Evolutionary conservation across 371 early-diverging fungal species (phyloP), one percentile per base, ranked within the genome.

Genomic region (Lichtheimia corymbifera): DNA sequence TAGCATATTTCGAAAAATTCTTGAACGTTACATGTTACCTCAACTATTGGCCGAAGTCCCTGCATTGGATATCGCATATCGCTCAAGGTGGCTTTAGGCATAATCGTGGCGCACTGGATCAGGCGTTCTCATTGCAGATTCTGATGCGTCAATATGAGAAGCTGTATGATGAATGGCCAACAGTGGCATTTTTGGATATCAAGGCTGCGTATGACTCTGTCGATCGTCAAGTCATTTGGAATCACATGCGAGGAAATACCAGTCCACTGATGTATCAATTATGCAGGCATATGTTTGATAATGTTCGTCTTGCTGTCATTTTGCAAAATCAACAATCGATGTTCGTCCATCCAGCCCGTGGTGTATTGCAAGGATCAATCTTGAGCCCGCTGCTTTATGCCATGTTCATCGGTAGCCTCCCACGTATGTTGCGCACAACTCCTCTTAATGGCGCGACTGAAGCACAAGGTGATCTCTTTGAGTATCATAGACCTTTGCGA

Each of bases 321-420:
- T 13, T 72, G 4, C 1, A 45, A 1, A 58, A 61, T 18, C 7
- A 12, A 14, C 15, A 15, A n/a, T 68, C 68, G 1, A 5, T 28
- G 4, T 53, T 52, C 15, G 62, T 65, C 27, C 40, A 49, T 4
- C 66, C 65, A 12, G 14, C 9, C 5, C 59, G 55, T 7, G 68
- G 68, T 5, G 68, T 71, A 12, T 65, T 67, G 0, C 68, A 72
- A 61, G 68, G 68, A 0, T 72, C 66, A 0, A 57, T 68, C n/a
- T 60, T 72, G n/a, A 59, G 59, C 15, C 69, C 73, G 1, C 56
- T 61, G 1, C 41, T 69, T 2, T 73, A 73, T 42, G 69, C 69
- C 1, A 30, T 64, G 3, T 73, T 64, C 42, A 67, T 70, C 17
- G 61, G 67, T 17, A 22, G 28, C 18, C 68, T 70, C 1, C 74